Conservation (phyloP, 371 early-diverging fungal species). For the Capillidium heterosporum region DNA sequence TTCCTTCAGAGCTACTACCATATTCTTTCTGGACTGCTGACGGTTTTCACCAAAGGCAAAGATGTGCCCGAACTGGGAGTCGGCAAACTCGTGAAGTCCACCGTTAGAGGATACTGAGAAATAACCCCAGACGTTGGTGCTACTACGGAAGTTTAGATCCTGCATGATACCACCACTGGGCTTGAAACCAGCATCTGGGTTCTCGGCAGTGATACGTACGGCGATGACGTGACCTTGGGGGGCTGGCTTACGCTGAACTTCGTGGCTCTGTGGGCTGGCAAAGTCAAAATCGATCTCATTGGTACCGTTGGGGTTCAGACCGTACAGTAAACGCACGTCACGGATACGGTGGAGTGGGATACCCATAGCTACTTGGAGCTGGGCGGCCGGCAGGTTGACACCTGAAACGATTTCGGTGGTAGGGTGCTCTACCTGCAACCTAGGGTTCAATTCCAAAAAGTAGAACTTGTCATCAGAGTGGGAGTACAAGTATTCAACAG, state of each 20-base stretch:
- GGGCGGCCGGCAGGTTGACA: slow-evolving; percentile 93
- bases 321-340: slow-evolving; percentile 89
- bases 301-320: slow-evolving; percentile 56
- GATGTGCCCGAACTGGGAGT: slow-evolving; percentile 98
- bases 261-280: slow-evolving; percentile 44
- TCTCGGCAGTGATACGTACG: slow-evolving; percentile 90
- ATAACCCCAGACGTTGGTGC: slow-evolving; percentile 95
- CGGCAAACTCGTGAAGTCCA: slow-evolving; percentile 94
- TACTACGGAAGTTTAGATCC: slow-evolving; percentile 86
- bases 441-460: slow-evolving; percentile 96
- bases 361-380: slow-evolving; percentile 95
- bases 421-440: slow-evolving; percentile 99
- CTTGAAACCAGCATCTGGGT: slow-evolving; percentile 69
- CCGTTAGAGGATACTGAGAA: slow-evolving; percentile 90
- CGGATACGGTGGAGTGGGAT: slow-evolving; percentile 57
- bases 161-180: slow-evolving; percentile 91
- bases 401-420: slow-evolving; percentile 97
- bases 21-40: slow-evolving; percentile 82
- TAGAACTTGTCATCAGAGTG: slow-evolving; percentile 72
- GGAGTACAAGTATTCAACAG: slow-evolving; percentile 94
- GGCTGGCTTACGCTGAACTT: slow-evolving; percentile 63
- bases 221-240: slow-evolving; percentile 81
- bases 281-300: slow-evolving; percentile 92
- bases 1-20: slow-evolving; percentile 94
- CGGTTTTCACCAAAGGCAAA: slow-evolving; percentile 94